Percentiles rank a stretch among this genome's conserved stretches.
Conservation (phyloP, 2,329 filamentous ascomycete genomes). For the Talaromyces albobiverticillius region DNA sequence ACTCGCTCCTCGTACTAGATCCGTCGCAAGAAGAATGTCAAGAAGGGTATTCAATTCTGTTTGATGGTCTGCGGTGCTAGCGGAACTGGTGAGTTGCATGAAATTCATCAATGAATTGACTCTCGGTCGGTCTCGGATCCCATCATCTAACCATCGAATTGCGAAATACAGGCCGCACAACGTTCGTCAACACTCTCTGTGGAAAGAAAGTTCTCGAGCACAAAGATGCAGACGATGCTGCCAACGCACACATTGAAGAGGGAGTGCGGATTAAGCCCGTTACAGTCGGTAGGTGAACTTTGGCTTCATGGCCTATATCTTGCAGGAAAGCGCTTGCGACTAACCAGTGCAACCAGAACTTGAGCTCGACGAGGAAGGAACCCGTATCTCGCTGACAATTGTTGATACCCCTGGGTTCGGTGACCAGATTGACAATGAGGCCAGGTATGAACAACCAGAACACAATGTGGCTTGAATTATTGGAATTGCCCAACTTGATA, state of each 20-base stretch:
- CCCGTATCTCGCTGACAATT: constrained; percentile 95
- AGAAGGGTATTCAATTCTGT: constrained; percentile 99
- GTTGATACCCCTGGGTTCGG: constrained; percentile 98
- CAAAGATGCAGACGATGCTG: constrained; percentile 90
- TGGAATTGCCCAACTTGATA: neutral
- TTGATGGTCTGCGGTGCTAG: constrained; percentile 99
- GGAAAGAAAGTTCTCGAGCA: constrained; percentile 85
- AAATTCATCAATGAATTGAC: constrained; percentile 8
- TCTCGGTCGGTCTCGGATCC: neutral
- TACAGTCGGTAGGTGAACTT: constrained; percentile 76
- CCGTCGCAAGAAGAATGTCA: constrained; percentile 99
- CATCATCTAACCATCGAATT: neutral
- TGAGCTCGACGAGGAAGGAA: constrained; percentile 96
- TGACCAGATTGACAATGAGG: constrained; percentile 99
- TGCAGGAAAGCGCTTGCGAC: neutral
- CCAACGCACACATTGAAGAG: constrained; percentile 86
- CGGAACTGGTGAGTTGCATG: constrained; percentile 73
- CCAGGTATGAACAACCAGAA: constrained; percentile 62
- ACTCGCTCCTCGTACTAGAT: constrained; percentile 60
- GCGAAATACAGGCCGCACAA: constrained; percentile 72
- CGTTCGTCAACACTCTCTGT: constrained; percentile 99
- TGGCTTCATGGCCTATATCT: neutral
- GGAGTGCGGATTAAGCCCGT: constrained; percentile 98
- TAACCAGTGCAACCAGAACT: constrained; percentile 59
- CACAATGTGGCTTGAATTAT: neutral